Percentiles rank a stretch among this genome's conserved stretches.
These are phyloP conservation scores for Tetraselmis striata DNA, from an alignment of 139 green algal species.

Conservation along the genomic window DNA sequence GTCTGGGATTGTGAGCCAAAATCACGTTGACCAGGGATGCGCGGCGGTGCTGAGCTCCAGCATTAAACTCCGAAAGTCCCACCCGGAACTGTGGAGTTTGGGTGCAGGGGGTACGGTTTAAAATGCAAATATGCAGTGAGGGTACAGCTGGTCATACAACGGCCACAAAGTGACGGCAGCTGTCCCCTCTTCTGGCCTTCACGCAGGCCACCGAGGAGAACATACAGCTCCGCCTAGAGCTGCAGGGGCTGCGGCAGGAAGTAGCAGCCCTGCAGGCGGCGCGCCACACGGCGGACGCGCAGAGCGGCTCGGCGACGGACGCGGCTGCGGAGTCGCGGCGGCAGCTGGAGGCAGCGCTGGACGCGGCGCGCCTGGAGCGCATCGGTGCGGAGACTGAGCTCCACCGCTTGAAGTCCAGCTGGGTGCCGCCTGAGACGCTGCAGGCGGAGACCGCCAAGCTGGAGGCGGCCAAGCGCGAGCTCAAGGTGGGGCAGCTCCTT, in stretches of 20 bases:
- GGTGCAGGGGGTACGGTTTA: too few species aligned
- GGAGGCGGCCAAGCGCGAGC: not conserved
- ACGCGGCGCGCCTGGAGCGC: not conserved
- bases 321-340: not conserved
- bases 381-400: not conserved
- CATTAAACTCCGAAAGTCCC: too few species aligned
- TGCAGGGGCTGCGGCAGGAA: not conserved
- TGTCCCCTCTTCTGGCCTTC: too few species aligned
- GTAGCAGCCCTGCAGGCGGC: not conserved
- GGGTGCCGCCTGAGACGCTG: not conserved
- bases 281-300: not conserved
- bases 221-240: not conserved
- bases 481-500: too few species aligned
- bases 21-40: too few species aligned
- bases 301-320: not conserved
- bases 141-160: too few species aligned
- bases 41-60: too few species aligned
- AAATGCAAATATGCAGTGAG: too few species aligned
- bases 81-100: too few species aligned
- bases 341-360: not conserved
- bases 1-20: too few species aligned
- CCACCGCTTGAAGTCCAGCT: not conserved
- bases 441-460: not conserved
- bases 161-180: too few species aligned
- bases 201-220: not conserved